Evolutionary conservation across 2,329 filamentous ascomycete species (phyloP), one percentile per base, ranked within the genome.

Genomic region (Curvularia verruculosa): DNA sequence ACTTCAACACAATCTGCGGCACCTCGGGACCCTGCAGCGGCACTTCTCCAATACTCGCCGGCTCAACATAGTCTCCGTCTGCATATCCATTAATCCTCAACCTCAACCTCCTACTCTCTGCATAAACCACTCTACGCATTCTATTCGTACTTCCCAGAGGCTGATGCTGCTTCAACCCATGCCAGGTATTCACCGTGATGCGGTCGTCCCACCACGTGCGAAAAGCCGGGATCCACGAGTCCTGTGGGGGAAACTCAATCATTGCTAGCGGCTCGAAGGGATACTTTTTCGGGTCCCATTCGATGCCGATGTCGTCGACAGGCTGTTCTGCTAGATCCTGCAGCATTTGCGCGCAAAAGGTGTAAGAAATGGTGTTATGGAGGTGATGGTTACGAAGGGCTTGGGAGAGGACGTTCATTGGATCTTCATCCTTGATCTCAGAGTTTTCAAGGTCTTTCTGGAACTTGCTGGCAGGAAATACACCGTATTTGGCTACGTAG

Each of bases 101-200:
- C 40, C 77, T 67, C 53, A 79, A 59, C 68, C 77, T 77, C 65
- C 76, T 72, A 43, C 67, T 73, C 68, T 78, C 76, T 0, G 76
- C 75, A 63, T 79, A 79, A 19, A 79, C 76, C 0, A 78, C 76
- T 49, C 73, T 68, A 6, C 76, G 63, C 76, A 78, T 77, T 15
- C 76, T 56, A 58, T 78, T 78, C 34, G 75, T 77, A 57, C 71
- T 75, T 1, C 77, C 76, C 1, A 78, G 68, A 4, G 75, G 76
- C 64, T 75, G 74, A 58, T 78, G 74, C 46, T 64, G 64, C 61
- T 75, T 75, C 18, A 79, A 52, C 0, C 76, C 75, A 59, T 78
- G 76, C 76, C 75, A 79, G 24, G 67, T 69, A 54, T 79, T 77
- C 57, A 71, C 69, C 3, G 75, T 78, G 28, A 78, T 77, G 2